A percentile compares a stretch with the other conserved stretches of the same genome.
These are phyloP conservation scores for Pleurotus tuber-regium DNA, from an alignment of 768 basidiomycete genomes.

Conservation along the genomic window DNA sequence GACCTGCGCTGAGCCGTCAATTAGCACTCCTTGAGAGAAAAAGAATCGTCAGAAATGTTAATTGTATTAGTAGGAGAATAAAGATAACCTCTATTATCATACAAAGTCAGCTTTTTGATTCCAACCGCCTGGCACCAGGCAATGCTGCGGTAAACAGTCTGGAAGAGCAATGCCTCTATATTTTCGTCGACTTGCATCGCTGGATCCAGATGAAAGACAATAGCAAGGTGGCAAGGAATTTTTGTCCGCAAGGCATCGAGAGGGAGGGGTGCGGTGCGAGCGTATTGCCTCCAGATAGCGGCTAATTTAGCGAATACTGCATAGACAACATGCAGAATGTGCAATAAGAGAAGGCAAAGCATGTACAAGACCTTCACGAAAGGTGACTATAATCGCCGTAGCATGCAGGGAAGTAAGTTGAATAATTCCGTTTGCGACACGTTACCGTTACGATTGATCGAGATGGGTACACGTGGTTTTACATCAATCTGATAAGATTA, in stretches of 20 bases:
- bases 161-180: conserved; percentile 42
- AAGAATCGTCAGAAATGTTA: background rate
- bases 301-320: conserved; percentile 37
- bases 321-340: conserved; percentile 63
- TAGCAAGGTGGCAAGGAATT: conserved; percentile 63
- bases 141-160: conserved; percentile 51
- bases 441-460: too few species aligned
- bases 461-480: too few species aligned
- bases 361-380: too few species aligned
- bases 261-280: conserved; percentile 39
- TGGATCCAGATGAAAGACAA: conserved; percentile 54
- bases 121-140: conserved; percentile 65
- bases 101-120: conserved; percentile 64
- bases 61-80: background rate
- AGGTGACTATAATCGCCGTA: too few species aligned
- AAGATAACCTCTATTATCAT: conserved; percentile 62
- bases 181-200: conserved; percentile 30
- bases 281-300: conserved; percentile 38
- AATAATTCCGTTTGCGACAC: too few species aligned
- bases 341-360: conserved; percentile 30
- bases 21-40: conserved; percentile 42
- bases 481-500: conserved; percentile 2
- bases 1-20: conserved; percentile 38
- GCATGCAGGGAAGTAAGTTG: too few species aligned
- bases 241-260: conserved; percentile 52